Conservation (phyloP, 768 basidiomycete genomes). For the Rhizopogon rudus region DNA sequence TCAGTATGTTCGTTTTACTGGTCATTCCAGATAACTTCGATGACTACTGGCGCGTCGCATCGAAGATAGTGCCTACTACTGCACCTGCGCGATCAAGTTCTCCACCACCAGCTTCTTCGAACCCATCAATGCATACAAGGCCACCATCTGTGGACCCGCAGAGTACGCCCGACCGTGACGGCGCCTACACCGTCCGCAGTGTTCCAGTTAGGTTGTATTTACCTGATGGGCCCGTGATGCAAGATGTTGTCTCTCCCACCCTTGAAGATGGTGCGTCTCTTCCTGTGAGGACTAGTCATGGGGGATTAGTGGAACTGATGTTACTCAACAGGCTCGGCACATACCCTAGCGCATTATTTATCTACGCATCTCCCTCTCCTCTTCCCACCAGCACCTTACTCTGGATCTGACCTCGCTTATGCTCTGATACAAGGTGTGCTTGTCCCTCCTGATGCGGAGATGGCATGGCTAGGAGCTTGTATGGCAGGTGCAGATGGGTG, state of each 20-base stretch:
- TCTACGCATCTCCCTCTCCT: constrained; percentile 74
- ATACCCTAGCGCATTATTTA: constrained; percentile 68
- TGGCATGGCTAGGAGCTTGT: constrained; percentile 93
- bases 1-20: background rate
- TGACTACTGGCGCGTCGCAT: constrained; percentile 89
- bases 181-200: constrained; percentile 82
- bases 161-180: constrained; percentile 61
- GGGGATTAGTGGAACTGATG: background rate
- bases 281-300: background rate
- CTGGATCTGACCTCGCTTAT: constrained; percentile 56
- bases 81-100: constrained; percentile 56
- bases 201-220: constrained; percentile 89
- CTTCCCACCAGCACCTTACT: constrained; percentile 52
- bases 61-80: constrained; percentile 87
- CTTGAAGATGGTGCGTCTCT: constrained; percentile 64
- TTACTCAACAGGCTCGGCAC: constrained; percentile 51
- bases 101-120: constrained; percentile 43
- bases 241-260: constrained; percentile 82
- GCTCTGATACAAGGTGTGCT: constrained; percentile 82
- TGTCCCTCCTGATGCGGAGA: constrained; percentile 79
- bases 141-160: constrained; percentile 61
- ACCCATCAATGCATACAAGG: constrained; percentile 58
- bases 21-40: constrained; percentile 81
- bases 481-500: constrained; percentile 93
- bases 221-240: constrained; percentile 85